Conservation (phyloP, 2,329 filamentous ascomycete species). For the Aspergillus piperis region DNA sequence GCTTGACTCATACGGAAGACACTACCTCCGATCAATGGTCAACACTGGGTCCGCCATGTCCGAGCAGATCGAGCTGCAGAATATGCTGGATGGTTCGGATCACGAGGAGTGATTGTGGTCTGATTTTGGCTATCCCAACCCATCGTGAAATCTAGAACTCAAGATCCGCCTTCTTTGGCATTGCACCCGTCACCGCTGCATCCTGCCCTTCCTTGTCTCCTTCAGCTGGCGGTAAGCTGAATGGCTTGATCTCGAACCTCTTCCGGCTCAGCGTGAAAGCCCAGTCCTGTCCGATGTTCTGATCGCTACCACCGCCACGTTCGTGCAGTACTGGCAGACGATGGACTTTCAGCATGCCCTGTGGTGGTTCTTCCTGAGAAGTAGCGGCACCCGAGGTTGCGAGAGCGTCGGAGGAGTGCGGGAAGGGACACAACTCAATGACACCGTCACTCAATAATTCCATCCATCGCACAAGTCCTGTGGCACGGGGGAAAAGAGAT, state of each 20-base stretch:
- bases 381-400: conserved; percentile 57
- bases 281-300: conserved; percentile 76
- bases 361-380: conserved; percentile 70
- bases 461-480: conserved; percentile 79
- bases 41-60: conserved; percentile 56
- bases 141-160: conserved; percentile 62
- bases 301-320: conserved; percentile 75
- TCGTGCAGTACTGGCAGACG: conserved; percentile 83
- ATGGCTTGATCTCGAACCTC: conserved; percentile 83
- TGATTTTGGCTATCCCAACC: conserved; percentile 6
- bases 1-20: conserved; percentile 54
- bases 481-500: conserved; percentile 73
- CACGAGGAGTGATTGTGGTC: conserved; percentile 33
- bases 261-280: conserved; percentile 85
- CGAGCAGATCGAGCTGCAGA: conserved; percentile 65
- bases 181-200: conserved; percentile 45
- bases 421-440: conserved; percentile 77
- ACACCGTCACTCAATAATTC: conserved; percentile 84
- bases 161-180: conserved; percentile 66
- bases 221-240: conserved; percentile 82
- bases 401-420: conserved; percentile 56
- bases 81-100: conserved; percentile 54
- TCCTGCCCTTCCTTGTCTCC: conserved; percentile 68
- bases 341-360: conserved; percentile 83
- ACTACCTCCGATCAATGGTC: conserved; percentile 59